Evolutionary conservation across 192 early-diverging fungal species (phyloP).

Genomic region (Phlyctochytrium arcticum): DNA sequence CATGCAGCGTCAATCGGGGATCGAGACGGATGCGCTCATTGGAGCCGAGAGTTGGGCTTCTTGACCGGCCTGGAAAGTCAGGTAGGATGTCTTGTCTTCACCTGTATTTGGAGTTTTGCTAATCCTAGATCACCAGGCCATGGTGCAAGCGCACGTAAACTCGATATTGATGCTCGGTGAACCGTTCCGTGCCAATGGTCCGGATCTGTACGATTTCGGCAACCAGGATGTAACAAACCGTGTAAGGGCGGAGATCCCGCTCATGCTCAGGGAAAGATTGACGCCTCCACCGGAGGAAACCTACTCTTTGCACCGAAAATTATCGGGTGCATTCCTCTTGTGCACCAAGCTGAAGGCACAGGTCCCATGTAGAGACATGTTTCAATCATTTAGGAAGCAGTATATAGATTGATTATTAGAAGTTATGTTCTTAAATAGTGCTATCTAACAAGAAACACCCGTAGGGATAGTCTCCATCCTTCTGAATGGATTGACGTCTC

Average conservation of each 20-base stretch:
- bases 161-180: conserved; percentile 83
- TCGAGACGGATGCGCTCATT: conserved; percentile 67
- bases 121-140: conserved; percentile 61
- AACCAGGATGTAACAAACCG: conserved; percentile 75
- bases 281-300: conserved; percentile 98
- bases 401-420: no score
- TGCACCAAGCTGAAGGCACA: conserved; percentile 74
- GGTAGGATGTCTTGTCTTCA: no score
- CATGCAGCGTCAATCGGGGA: conserved; percentile 67
- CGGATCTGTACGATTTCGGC: conserved; percentile 71
- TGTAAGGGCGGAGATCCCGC: conserved; percentile 84
- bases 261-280: conserved; percentile 89
- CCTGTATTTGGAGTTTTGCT: no score
- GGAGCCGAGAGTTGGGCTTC: conserved; percentile 81
- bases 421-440: no score
- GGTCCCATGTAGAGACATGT: conserved; percentile 41
- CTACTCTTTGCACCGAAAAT: conserved; percentile 91
- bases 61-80: conserved; percentile 89
- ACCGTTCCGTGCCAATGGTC: conserved; percentile 57
- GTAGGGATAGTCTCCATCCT: no score
- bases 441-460: no score
- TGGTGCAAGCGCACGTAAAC: conserved; percentile 83
- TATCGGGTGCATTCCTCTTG: conserved; percentile 87
- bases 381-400: conserved; percentile 13
- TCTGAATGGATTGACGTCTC: no score